Base-by-base conservation (phyloP, 129 eudicot species). In the Oenanthe sinensis region DNA sequence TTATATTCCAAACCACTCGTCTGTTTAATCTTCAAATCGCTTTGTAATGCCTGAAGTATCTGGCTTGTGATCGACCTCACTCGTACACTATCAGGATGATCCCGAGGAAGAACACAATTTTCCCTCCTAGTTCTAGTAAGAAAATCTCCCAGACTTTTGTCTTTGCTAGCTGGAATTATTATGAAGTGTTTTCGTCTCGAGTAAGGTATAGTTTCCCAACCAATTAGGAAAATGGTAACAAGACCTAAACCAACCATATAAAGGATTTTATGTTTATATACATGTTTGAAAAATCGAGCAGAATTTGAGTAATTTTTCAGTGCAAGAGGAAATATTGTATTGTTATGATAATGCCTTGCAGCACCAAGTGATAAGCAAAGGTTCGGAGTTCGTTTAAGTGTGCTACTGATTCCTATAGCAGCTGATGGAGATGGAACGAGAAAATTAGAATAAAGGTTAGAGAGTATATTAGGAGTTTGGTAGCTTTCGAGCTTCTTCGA, bases 41-140 rank as follows among this genome's bases (percentile, higher is more conserved):
- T 86, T 67, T 93, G 88, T 75, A 93, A 79, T 44, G 90, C 89
- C 76, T 84, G 88, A 60, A 93, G 83, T 24, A 93, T 81, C 71
- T 88, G 89, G 60, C 83, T 86, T 0, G 97, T 78, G 17, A 93
- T 93, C 74, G 82, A 69, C 17, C 87, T 85, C 17, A 91, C 93
- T 80, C 93, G 86, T 68, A 93, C 86, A 55, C 97, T 91, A 10
- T 89, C 90, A 2, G 97, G 97, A 48, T 93, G 96, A 20, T 87
- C 85, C 0, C 88, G 87, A 3, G 97, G 96, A 81, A 89, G 75
- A 16, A 89, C 88, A 24, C 80, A 85, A 58, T 30, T 4, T 75
- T 71, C 75, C 86, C 89, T 44, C 89, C 33, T 47, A 86, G 55
- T 78, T 81, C 24, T 48, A 86, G 85, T 5, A 12, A 28, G 9